A percentile compares a stretch with the other conserved stretches of the same genome.
Conservation (phyloP, 192 early-diverging fungal species). For the Linnemannia schmuckeri region DNA sequence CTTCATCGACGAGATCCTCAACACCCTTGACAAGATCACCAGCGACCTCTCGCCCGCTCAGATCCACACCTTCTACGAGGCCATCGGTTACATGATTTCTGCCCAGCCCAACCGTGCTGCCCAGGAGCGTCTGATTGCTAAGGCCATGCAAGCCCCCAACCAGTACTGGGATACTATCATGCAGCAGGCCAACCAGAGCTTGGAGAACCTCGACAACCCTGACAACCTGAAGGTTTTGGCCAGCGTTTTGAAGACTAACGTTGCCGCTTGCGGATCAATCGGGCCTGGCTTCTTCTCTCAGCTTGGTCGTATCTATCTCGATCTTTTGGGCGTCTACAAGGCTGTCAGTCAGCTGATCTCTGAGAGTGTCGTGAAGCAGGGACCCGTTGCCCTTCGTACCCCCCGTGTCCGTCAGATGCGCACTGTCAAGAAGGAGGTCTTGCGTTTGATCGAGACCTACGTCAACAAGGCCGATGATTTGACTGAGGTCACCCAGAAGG, state of each 20-base stretch:
- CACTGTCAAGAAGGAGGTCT: slow-evolving; percentile 96
- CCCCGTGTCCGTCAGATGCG: slow-evolving; percentile 91
- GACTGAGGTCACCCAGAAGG: slow-evolving; percentile 79
- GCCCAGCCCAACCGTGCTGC: slow-evolving; percentile 84
- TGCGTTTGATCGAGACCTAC: slow-evolving; percentile 94
- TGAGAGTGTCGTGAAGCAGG: slow-evolving; percentile 77
- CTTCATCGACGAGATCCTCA: slow-evolving; percentile 98
- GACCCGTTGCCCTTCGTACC: slow-evolving; percentile 91
- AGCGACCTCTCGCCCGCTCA: slow-evolving; percentile 92
- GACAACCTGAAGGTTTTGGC: slow-evolving; percentile 91
- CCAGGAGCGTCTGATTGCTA: slow-evolving; percentile 87
- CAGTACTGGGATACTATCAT: slow-evolving; percentile 87
- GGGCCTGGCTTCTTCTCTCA: slow-evolving; percentile 92
- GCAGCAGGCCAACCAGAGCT: slow-evolving; percentile 74
- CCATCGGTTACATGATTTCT: slow-evolving; percentile 97
- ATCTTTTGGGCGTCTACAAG: slow-evolving; percentile 93
- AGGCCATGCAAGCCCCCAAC: slow-evolving; percentile 93
- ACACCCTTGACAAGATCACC: slow-evolving; percentile 84
- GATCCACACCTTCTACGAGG: slow-evolving; percentile 99
- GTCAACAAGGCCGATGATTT: slow-evolving; percentile 91
- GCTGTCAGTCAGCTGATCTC: slow-evolving; percentile 90
- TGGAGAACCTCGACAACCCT: slow-evolving; percentile 78
- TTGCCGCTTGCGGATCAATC: slow-evolving; percentile 89
- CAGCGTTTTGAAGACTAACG: slow-evolving; percentile 97
- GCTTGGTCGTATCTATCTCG: slow-evolving; percentile 90